These are phyloP conservation scores for Melastoma malabathricum DNA, from an alignment of 345 rosid genomes.

Conservation along the genomic window DNA sequence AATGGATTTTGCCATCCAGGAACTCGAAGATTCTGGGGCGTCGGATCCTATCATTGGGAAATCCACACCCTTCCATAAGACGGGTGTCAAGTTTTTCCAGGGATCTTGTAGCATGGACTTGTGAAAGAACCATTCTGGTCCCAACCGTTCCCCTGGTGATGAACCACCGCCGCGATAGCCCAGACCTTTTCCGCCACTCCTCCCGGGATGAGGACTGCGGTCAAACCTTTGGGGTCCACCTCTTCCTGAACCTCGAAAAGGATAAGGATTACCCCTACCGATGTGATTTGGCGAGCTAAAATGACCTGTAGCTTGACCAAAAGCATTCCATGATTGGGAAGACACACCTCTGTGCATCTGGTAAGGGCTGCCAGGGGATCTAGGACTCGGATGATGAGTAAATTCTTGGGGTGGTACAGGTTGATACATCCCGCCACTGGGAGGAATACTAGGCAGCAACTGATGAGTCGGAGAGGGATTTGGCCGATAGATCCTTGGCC, in stretches of 20 bases:
- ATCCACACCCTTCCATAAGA: slow-evolving; percentile 36
- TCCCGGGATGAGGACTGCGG: slow-evolving; percentile 20
- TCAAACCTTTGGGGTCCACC: slow-evolving; percentile 21
- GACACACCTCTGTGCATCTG: slow-evolving; percentile 27
- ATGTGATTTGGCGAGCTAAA: slow-evolving; percentile 15
- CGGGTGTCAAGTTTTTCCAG: slow-evolving; percentile 52
- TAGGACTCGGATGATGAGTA: slow-evolving; percentile 18
- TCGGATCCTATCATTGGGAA: slow-evolving; percentile 13
- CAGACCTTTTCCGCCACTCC: slow-evolving; percentile 34
- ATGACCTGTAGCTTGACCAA: slow-evolving; percentile 19
- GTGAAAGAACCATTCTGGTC: slow-evolving; percentile 36
- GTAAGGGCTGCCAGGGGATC: slow-evolving; percentile 22
- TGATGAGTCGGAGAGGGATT: slow-evolving; percentile 25
- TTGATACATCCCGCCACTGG: slow-evolving; percentile 26
- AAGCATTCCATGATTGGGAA: slow-evolving; percentile 24
- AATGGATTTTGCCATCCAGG: slow-evolving; percentile 60
- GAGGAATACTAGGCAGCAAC: slow-evolving; percentile 20
- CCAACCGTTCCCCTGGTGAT: slow-evolving; percentile 10
- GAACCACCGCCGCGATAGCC: slow-evolving; percentile 18
- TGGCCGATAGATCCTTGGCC: slow-evolving; percentile 19
- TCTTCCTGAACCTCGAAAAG: slow-evolving; percentile 34
- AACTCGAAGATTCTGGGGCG: slow-evolving; percentile 19
- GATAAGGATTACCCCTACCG: slow-evolving; percentile 20
- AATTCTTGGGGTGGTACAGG: slow-evolving; percentile 19
- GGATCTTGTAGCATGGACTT: slow-evolving; percentile 81